These are phyloP conservation scores for Zea luxurians DNA, from an alignment of 176 grass and related monocot species.

Conservation along the genomic window DNA sequence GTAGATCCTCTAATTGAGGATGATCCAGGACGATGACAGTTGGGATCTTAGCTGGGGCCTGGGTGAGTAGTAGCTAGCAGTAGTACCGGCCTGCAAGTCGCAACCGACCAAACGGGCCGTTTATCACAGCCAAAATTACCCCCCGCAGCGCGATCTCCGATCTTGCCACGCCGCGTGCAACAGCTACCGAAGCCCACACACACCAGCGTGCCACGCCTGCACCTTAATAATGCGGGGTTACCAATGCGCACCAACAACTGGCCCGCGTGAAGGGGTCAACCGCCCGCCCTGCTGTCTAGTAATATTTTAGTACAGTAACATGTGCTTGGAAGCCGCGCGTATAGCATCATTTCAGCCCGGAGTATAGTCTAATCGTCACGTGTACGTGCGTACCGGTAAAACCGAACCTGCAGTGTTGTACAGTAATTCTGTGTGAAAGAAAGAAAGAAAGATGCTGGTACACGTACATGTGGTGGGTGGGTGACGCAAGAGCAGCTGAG, in stretches of 20 bases:
- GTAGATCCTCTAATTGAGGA: background rate
- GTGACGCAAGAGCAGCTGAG: constrained; percentile 1
- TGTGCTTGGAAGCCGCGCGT: background rate
- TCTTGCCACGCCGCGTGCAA: background rate
- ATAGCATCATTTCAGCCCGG: background rate
- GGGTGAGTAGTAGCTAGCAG: too few species aligned
- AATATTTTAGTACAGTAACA: background rate
- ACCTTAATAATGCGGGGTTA: background rate
- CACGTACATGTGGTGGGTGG: background rate
- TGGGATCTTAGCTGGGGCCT: constrained; percentile 5
- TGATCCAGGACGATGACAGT: constrained; percentile 11
- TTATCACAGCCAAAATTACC: background rate
- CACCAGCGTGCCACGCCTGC: too few species aligned
- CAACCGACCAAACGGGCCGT: constrained; percentile 13
- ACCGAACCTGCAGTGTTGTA: background rate
- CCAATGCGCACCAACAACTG: background rate
- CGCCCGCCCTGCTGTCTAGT: constrained; percentile 23
- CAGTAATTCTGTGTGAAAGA: background rate
- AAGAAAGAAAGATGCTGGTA: background rate
- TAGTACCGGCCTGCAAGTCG: constrained; percentile 10
- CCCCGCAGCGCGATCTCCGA: background rate
- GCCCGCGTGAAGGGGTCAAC: background rate
- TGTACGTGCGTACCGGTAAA: constrained; percentile 29
- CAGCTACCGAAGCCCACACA: background rate
- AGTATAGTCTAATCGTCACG: constrained; percentile 25